A percentile compares a stretch with the other conserved stretches of the same genome.
Conservation (phyloP, 1,139 yeast genomes). For the Nematodospora anomalae region DNA sequence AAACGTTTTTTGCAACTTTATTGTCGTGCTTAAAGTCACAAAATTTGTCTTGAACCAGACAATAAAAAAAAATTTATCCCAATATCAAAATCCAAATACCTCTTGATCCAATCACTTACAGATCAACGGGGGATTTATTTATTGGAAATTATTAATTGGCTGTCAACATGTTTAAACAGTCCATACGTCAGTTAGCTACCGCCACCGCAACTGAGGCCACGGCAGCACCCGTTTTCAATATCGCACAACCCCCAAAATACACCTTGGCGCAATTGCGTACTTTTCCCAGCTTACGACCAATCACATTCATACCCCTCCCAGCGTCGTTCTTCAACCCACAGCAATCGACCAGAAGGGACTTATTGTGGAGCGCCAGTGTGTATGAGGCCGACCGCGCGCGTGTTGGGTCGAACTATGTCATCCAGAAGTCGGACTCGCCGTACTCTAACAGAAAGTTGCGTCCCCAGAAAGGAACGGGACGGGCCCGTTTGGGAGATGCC, state of each 20-base stretch:
- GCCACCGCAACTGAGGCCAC: too few relatives aligned
- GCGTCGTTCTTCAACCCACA: constrained; percentile 53
- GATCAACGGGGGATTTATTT: too few relatives aligned
- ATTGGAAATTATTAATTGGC: background rate
- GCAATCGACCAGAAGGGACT: constrained; percentile 81
- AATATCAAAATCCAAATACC: background rate
- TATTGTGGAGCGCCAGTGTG: constrained; percentile 91
- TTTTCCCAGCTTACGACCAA: constrained; percentile 90
- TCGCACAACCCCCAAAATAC: constrained; percentile 61
- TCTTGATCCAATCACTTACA: background rate
- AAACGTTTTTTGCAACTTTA: background rate
- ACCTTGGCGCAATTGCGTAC: constrained; percentile 79
- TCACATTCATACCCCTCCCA: constrained; percentile 72
- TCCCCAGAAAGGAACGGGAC: constrained; percentile 93
- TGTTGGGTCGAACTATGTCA: constrained; percentile 85
- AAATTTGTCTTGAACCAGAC: background rate
- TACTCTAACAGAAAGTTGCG: constrained; percentile 79
- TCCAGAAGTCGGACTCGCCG: constrained; percentile 83
- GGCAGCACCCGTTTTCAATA: constrained; percentile 25
- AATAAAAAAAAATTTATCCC: background rate
- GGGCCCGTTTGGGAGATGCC: constrained; percentile 94
- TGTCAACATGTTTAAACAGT: constrained; percentile 24
- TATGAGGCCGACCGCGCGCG: constrained; percentile 88
- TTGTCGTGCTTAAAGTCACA: background rate
- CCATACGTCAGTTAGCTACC: constrained; percentile 37